These are phyloP conservation scores for Xylaria flabelliformis DNA, from an alignment of 495 filamentous ascomycete genomes.

Conservation along the genomic window DNA sequence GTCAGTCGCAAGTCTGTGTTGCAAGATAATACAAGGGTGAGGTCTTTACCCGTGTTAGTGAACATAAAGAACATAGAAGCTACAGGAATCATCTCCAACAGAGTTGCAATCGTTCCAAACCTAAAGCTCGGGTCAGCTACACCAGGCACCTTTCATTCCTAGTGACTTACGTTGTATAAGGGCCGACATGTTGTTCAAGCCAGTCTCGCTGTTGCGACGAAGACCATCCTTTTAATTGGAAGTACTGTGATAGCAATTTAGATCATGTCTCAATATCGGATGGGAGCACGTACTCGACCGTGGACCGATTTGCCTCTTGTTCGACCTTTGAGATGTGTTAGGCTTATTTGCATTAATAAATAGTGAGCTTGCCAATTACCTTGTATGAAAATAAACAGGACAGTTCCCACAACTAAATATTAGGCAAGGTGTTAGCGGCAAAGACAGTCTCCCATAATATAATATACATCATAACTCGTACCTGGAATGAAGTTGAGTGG, in stretches of 20 bases:
- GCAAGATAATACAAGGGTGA: not conserved
- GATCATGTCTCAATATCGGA: constrained; percentile 27
- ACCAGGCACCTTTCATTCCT: not conserved
- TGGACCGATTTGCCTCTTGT: constrained; percentile 50
- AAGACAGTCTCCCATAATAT: not conserved
- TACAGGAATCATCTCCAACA: constrained; percentile 85
- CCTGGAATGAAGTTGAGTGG: constrained; percentile 89
- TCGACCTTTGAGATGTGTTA: constrained; percentile 41
- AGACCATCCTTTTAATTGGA: constrained; percentile 87
- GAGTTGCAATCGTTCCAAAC: constrained; percentile 76
- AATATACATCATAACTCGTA: constrained; percentile 30
- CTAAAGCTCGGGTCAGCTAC: constrained; percentile 49
- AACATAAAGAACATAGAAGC: constrained; percentile 85
- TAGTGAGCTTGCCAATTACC: constrained; percentile 52
- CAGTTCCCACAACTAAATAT: constrained; percentile 73
- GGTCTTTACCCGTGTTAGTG: constrained; percentile 73
- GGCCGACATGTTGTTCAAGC: constrained; percentile 65
- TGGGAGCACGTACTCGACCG: constrained; percentile 35
- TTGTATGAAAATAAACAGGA: constrained; percentile 77
- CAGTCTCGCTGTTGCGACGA: constrained; percentile 65
- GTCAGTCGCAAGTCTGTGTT: constrained; percentile 31
- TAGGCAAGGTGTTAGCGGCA: not conserved
- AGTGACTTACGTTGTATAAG: constrained; percentile 75
- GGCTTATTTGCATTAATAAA: constrained; percentile 9
- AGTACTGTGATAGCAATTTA: constrained; percentile 62